Base-by-base conservation (phyloP, 2,329 filamentous ascomycete species). In the Thelonectria discophora region DNA sequence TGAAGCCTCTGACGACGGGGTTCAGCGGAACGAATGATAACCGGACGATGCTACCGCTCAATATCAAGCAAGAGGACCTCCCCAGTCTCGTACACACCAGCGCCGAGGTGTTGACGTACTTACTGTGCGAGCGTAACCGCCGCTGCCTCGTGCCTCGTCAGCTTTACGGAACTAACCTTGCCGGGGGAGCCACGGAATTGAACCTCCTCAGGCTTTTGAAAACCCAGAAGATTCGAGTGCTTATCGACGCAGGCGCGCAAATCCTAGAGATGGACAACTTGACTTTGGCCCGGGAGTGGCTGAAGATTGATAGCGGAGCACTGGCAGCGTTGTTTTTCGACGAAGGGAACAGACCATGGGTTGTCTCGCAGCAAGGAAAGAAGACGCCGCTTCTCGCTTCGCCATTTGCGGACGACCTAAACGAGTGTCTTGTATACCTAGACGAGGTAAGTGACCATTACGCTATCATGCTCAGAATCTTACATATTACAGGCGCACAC, bases 21-120 rank as follows among this genome's bases (percentile, higher is more conserved):
- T 93, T 93, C 72, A 90, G 87, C 13, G 90, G 90, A 0, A 92
- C 90, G 0, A 92, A 90, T 48, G 90, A 92, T 71, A 87, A 85
- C 18, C 79, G 82, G 34, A 78, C 76, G 0, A 79, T 90, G 56
- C 74, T 92, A 0, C 90, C 90, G 0, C 72, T 89, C 13, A 87
- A 81, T 0, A 86, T 92, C 32, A 72, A 78, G 47, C 88, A 92
- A 49, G 75, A 85, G 1, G 88, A 92, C 61, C 79, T 92, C 0
- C 74, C 79, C 0, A 74, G 80, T 0, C 79, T 91, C 0, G 72
- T 74, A 0, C 85, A 89, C 56, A 90, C 88, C 0, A 90, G 88
- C 65, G 88, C 88, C 0, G 83, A 88, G 55, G 88, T 91, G 0
- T 73, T 90, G 0, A 83, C 79, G 0, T 88, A 88, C 60, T 75